These are phyloP conservation scores for Ascosphaera apis DNA, from an alignment of 2,329 filamentous ascomycete genomes.

Conservation along the genomic window DNA sequence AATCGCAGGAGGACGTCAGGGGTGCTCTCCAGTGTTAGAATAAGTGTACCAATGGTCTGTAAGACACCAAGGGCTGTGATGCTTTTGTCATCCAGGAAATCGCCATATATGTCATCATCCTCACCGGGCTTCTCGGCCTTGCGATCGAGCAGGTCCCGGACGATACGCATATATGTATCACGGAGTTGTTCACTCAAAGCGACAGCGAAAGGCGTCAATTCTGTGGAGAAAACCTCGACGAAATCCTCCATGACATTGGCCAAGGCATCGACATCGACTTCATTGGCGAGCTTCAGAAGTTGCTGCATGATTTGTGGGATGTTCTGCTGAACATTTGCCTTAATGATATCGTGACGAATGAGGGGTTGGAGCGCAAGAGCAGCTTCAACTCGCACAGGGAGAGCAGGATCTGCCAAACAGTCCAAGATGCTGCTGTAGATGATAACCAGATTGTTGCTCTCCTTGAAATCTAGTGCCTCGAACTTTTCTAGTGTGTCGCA, in stretches of 20 bases:
- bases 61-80: conserved; percentile 90
- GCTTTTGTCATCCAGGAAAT: conserved; percentile 93
- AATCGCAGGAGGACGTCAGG: conserved; percentile 87
- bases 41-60: conserved; percentile 92
- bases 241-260: conserved; percentile 99
- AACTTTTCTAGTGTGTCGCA: conserved; percentile 98
- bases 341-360: conserved; percentile 85
- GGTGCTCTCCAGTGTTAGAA: conserved; percentile 88
- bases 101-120: conserved; percentile 58
- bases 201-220: conserved; percentile 90
- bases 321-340: conserved; percentile 86
- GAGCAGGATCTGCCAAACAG: conserved; percentile 82
- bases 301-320: conserved; percentile 99
- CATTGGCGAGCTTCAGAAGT: conserved; percentile 84
- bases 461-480: conserved; percentile 89
- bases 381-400: conserved; percentile 85
- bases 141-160: conserved; percentile 74
- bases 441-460: conserved; percentile 79
- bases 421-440: conserved; percentile 95
- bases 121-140: conserved; percentile 50
- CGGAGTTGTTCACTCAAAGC: conserved; percentile 86
- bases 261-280: conserved; percentile 89
- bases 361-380: conserved; percentile 84
- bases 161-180: conserved; percentile 86
- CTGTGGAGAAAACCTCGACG: conserved; percentile 92